phyloP scores from a whole-genome alignment of 257 asterid species.

The Nicotiana knightiana region DNA sequence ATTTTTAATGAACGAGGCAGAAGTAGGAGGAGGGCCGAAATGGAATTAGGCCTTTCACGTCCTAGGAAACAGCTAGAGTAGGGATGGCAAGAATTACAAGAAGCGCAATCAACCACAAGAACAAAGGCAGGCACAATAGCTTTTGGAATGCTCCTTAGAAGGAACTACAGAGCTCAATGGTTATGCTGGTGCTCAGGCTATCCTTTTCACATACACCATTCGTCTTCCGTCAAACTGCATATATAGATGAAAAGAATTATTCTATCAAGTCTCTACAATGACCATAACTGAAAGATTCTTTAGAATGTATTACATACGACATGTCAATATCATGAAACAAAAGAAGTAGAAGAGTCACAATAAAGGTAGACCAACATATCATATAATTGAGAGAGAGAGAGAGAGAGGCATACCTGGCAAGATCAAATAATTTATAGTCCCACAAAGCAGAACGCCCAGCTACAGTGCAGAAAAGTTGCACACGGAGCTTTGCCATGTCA shows the following conservation, averaged over 20 bases:
- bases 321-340: not conserved
- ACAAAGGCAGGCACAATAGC: not conserved
- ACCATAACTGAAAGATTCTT: not conserved
- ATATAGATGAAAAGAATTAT: not conserved
- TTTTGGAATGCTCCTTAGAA: not conserved
- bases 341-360: not conserved
- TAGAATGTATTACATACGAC: not conserved
- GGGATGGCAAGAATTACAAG: not conserved
- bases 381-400: not conserved
- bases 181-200: not conserved
- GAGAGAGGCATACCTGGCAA: not conserved
- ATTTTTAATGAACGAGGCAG: not conserved
- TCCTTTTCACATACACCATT: not conserved
- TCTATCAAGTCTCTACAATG: not conserved
- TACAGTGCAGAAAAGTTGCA: not conserved
- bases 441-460: not conserved
- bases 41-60: not conserved
- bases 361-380: not conserved
- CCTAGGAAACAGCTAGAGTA: not conserved
- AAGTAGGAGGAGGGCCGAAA: not conserved
- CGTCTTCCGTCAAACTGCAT: not conserved
- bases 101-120: not conserved
- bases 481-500: not conserved
- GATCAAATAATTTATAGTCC: not conserved
- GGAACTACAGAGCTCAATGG: not conserved